A percentile compares a stretch with the other conserved stretches of the same genome.
These are phyloP conservation scores for Tuber magnatum DNA, from an alignment of 495 filamentous ascomycete genomes.

Conservation along the genomic window DNA sequence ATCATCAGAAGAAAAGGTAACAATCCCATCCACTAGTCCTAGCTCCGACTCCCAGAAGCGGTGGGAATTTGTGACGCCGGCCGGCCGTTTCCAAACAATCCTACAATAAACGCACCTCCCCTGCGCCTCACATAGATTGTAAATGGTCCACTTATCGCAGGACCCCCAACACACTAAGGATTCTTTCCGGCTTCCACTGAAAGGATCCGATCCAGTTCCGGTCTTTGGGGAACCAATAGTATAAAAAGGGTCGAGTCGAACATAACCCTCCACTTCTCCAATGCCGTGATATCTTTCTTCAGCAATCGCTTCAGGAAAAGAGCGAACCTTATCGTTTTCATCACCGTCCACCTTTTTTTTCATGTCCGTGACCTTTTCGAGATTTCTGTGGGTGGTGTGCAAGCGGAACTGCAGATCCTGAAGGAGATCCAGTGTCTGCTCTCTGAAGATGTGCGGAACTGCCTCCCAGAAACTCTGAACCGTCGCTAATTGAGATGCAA, in stretches of 20 bases:
- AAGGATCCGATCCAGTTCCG: conserved; percentile 38
- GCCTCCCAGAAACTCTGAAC: conserved; percentile 9
- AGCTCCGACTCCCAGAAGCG: no score
- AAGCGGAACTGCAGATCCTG: conserved; percentile 42
- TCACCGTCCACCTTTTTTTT: conserved; percentile 2
- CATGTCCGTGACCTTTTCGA: conserved; percentile 35
- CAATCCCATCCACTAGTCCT: no score
- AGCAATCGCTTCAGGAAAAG: conserved; percentile 35
- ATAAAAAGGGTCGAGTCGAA: conserved; percentile 45
- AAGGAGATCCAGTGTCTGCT: conserved; percentile 31
- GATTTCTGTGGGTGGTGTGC: conserved; percentile 28
- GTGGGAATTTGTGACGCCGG: no score
- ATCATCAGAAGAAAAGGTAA: no score
- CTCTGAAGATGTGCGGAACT: conserved; percentile 42
- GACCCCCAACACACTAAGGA: conserved; percentile 7
- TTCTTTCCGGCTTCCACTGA: background rate
- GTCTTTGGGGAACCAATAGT: no score
- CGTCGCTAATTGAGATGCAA: no score
- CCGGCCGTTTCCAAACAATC: no score
- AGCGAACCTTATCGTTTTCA: conserved; percentile 13
- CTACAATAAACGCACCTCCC: no score
- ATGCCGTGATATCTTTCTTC: conserved; percentile 40
- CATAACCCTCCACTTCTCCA: conserved; percentile 45
- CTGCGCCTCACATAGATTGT: no score
- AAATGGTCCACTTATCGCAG: background rate